Conservation (phyloP, 2,329 filamentous ascomycete species). For the Lasiodiplodia hormozganensis region DNA sequence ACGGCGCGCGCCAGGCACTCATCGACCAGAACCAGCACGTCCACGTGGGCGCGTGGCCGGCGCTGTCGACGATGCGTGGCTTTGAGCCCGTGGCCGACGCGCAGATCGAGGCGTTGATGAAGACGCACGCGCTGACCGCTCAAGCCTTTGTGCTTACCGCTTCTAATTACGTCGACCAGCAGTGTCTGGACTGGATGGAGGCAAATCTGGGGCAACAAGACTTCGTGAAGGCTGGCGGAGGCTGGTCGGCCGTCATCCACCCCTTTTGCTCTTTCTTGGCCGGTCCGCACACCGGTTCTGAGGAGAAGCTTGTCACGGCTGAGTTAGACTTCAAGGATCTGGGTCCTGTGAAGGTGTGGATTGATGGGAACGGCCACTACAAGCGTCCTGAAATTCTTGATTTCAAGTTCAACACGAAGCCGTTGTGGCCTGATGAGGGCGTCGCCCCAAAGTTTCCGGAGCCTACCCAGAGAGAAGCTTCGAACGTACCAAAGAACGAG, state of each 20-base stretch:
- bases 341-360: slow-evolving; percentile 46
- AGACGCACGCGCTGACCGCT: slow-evolving; percentile 53
- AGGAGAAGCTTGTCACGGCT: slow-evolving; percentile 44
- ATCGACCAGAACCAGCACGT: slow-evolving; percentile 45
- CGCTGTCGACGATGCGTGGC: slow-evolving; percentile 44
- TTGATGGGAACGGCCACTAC: slow-evolving; percentile 47
- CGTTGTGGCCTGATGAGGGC: slow-evolving; percentile 19
- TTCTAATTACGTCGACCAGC: slow-evolving; percentile 52
- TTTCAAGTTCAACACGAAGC: slow-evolving; percentile 33
- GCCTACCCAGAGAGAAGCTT: neutral
- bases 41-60: slow-evolving; percentile 49
- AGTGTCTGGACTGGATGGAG: slow-evolving; percentile 50
- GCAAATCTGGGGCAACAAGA: slow-evolving; percentile 46
- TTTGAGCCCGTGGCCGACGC: slow-evolving; percentile 51
- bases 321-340: slow-evolving; percentile 45
- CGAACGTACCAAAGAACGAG: neutral
- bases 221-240: slow-evolving; percentile 43
- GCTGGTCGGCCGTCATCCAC: slow-evolving; percentile 45
- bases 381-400: slow-evolving; percentile 45
- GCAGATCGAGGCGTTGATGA: slow-evolving; percentile 58
- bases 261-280: slow-evolving; percentile 46
- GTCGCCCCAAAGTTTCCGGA: slow-evolving; percentile 7
- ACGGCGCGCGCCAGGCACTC: slow-evolving; percentile 46
- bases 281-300: slow-evolving; percentile 42
- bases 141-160: slow-evolving; percentile 54